Base-by-base conservation (phyloP, 2,329 filamentous ascomycete genomes). In the Fusarium abutilonis region DNA sequence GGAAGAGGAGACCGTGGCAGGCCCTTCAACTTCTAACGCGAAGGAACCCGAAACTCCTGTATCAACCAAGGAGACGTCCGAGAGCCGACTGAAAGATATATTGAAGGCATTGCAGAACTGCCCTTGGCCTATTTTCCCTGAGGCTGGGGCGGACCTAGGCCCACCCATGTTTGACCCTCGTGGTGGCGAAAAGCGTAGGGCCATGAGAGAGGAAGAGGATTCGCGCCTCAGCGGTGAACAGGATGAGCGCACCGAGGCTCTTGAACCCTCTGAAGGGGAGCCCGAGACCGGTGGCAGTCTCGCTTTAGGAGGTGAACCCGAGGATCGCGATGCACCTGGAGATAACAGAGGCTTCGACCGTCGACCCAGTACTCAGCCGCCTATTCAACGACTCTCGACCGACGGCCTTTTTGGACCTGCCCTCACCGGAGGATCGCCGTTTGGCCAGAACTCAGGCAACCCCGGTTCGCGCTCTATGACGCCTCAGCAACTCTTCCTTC, bases 221-320 rank as follows among this genome's bases (percentile, higher is more conserved):
- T 78, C 78, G 6, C 80, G 81, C 19, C 67, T 82, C 11, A 75
- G 73, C 15, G 76, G 74, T 6, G 81, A 85, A 28, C 79, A 80
- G 17, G 82, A 85, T 55, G 80, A 84, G 28, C 76, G 76, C 21
- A 66, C 73, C 2, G 82, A 83, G 21, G 72, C 72, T 3, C 72
- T 73, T 6, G 82, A 82, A 42, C 73, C 77, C 4, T 82, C 82
- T 0, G 93, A 97, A 63, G 92, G 91, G 54, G 89, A 90, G 53
- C 86, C 87, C 2, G 93, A 95, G 75, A 90, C 90, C 66, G 91
- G 91, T 41, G 86, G 87, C 13, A 98, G 94, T 73, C 82, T 95
- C 55, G 93, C 96, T 56, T 83, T 98, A 15, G 94, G 94, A 54
- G 94, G 94, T 39, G 94, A 98, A 73, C 94, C 94, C 0, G 94